Evolutionary conservation across 2,329 filamentous ascomycete species (phyloP), one percentile per base, ranked within the genome.

Genomic region (Lecanicillium sp.): DNA sequence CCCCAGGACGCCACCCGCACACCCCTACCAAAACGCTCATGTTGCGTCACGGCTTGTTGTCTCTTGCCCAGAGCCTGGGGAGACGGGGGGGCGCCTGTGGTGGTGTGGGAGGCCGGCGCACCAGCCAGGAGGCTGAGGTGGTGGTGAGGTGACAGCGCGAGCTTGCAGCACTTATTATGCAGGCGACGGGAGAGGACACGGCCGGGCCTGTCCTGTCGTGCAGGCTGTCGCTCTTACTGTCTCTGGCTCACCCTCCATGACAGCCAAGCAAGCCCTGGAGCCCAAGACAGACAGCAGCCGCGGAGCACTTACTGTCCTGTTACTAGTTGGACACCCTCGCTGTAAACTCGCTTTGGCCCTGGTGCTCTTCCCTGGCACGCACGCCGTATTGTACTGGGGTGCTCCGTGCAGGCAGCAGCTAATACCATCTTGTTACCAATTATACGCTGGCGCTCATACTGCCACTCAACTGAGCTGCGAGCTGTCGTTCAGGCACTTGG

Each of bases 21-120:
- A 10, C 48, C 43, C 41, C 37, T 27, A 45, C 36, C 37, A 36
- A 35, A 45, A 46, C 48, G 36, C 38, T 36, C 43, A 37, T 26
- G 33, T 42, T 49, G 47, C 47, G 40, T 42, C 40, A 47, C 44
- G 30, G 27, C 44, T 35, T 41, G 44, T 35, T 41, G 44, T 41
- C 44, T 47, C 44, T 39, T 46, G 11, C 12, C 32, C 37, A 35
- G 43, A 30, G 44, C 44, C 36, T n/a, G n/a, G n/a, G n/a, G n/a
- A n/a, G n/a, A n/a, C n/a, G n/a, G n/a, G n/a, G n/a, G n/a, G n/a
- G n/a, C n/a, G n/a, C n/a, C n/a, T n/a, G n/a, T n/a, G n/a, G 44
- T 17, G 30, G 43, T 38, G 35, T 26, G 35, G 24, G 44, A 30
- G 37, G 37, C 26, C 33, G 44, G 37, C 37, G 27, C 44, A 35